Evolutionary conservation across 2,329 filamentous ascomycete species (phyloP).

Genomic region (Colletotrichum scovillei): DNA sequence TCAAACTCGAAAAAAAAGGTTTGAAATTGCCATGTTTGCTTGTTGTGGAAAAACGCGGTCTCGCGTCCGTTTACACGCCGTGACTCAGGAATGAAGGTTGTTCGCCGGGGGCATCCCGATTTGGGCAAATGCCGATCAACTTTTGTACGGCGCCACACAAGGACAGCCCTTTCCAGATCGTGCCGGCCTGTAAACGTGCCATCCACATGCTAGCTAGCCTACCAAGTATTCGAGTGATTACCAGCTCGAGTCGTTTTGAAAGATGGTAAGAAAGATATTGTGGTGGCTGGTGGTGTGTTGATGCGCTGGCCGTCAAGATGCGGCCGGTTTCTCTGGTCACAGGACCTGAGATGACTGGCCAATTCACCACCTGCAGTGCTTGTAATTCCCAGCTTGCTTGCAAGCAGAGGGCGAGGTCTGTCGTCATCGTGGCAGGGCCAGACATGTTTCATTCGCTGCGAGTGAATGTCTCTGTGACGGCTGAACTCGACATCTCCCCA

Average conservation of each 20-base stretch:
- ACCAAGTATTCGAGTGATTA: too few relatives aligned
- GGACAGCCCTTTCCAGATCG: not conserved
- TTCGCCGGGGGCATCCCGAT: conserved; percentile 10
- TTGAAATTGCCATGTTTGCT: not conserved
- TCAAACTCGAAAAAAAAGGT: not conserved
- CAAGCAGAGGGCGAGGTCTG: not conserved
- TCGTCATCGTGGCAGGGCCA: conserved; percentile 17
- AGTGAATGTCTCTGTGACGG: not conserved
- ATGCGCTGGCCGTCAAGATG: not conserved
- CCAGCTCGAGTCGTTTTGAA: not conserved
- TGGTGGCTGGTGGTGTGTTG: conserved; percentile 19
- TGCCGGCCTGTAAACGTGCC: too few relatives aligned
- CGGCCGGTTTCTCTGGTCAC: not conserved
- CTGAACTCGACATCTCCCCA: too few relatives aligned
- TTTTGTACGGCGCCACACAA: not conserved
- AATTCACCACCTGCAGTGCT: not conserved
- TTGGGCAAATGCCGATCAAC: not conserved
- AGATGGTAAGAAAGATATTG: not conserved
- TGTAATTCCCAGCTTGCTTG: not conserved
- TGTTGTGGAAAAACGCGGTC: not conserved
- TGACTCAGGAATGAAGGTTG: conserved; percentile 11
- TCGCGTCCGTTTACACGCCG: not conserved
- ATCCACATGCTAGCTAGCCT: not conserved
- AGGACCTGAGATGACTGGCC: not conserved
- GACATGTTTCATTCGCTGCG: conserved; percentile 3